Evolutionary conservation across 768 basidiomycete genomes (phyloP).

Genomic region (Panus rudis): DNA sequence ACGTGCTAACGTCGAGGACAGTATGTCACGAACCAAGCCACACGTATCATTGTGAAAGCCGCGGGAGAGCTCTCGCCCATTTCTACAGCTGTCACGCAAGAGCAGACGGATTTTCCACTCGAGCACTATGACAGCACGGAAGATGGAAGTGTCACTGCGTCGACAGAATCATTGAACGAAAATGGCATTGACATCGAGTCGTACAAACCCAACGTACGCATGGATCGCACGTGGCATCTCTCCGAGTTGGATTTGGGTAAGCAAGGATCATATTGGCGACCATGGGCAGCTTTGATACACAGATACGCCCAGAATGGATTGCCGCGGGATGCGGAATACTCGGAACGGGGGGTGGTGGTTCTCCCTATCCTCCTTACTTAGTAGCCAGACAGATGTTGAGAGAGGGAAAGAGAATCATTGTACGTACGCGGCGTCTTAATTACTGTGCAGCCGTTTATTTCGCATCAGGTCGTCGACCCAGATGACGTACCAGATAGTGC

Average conservation of each 20-base stretch:
- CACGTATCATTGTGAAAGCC: constrained; percentile 53
- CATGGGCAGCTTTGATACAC: constrained; percentile 35
- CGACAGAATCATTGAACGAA: neutral
- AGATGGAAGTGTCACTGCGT: constrained; percentile 9
- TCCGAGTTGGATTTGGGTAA: constrained; percentile 25
- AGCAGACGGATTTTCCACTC: constrained; percentile 1
- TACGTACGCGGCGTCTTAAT: constrained; percentile 1
- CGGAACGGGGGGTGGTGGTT: constrained; percentile 59
- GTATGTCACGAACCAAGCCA: constrained; percentile 45
- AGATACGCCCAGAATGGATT: constrained; percentile 48
- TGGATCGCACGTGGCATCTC: constrained; percentile 14
- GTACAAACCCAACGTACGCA: constrained; percentile 17
- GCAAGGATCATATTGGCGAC: constrained; percentile 25
- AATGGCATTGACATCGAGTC: constrained; percentile 13
- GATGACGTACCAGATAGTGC: constrained; percentile 36
- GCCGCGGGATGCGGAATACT: constrained; percentile 57
- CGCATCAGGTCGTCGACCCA: constrained; percentile 20
- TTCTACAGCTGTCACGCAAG: neutral
- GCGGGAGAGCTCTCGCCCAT: constrained; percentile 41
- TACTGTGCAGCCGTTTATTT: neutral
- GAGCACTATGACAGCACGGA: constrained; percentile 4
- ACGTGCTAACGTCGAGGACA: constrained; percentile 15
- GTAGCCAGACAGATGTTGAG: constrained; percentile 47
- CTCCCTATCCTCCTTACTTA: constrained; percentile 45
- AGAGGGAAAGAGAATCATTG: constrained; percentile 28